Base-by-base conservation (phyloP, 176 grass and related monocot genomes). In the Bonia amplexicaulis region DNA sequence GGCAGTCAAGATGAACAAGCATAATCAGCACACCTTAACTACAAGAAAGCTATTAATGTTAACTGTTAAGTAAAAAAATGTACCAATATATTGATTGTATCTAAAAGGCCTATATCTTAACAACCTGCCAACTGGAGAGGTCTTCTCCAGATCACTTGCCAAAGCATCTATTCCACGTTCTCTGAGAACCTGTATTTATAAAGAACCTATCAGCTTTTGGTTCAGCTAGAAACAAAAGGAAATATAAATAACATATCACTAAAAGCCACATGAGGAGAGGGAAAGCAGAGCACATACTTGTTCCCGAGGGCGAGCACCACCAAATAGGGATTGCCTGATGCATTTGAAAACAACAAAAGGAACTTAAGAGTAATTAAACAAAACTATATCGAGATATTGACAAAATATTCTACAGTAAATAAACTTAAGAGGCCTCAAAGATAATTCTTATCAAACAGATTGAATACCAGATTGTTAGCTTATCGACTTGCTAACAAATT, bases 231-330 rank as follows among this genome's bases (percentile, higher is more conserved):
- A 67, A 59, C 63, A 57, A 78, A 35, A 35, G 12, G 2, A 62
- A 70, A 59, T 3, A 71, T 6, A 64, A 78, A 64, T 11, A 62
- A 35, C 46, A 66, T 49, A 85, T 33, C 39, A 83, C 6, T 31
- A 55, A 23, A 54, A 66, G 26, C 2, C 13, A 80, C 20, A 59
- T 8, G 35, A 64, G 39, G 15, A 16, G 45, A 42, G 29, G 52
- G 71, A 78, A 88, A 44, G 59, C n/a, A 47, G 60, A 46, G 33
- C 69, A 77, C 71, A 74, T 91, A 99, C 97, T 79, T 94, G 90
- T 85, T 99, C 97, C 9, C 97, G 71, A 33, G 93, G 97, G 0
- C 97, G 97, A 86, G 91, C 97, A 68, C 97, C 92, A 81, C 97
- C 93, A 80, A 99, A 99, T 12, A 96, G 78, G 44, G 74, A 89